Conservation (phyloP, 495 filamentous ascomycete genomes). For the Penicillium pancosmium region DNA sequence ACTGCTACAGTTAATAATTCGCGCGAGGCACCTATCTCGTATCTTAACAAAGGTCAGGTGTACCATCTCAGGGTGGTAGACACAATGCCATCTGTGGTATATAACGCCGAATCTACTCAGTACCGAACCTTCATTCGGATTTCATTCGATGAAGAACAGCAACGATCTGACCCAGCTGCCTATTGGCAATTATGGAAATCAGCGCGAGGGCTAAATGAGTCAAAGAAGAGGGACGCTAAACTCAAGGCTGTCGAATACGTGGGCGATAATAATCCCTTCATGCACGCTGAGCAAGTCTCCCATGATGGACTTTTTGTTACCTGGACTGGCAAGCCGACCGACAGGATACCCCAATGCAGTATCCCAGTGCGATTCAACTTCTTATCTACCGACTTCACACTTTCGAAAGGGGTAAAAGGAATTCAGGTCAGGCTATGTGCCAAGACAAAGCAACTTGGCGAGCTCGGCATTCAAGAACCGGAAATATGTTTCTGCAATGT, state of each 20-base stretch:
- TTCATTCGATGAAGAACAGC: slow-evolving; percentile 92
- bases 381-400: slow-evolving; percentile 96
- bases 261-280: slow-evolving; percentile 59
- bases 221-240: slow-evolving; percentile 64
- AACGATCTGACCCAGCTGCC: slow-evolving; percentile 74
- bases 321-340: slow-evolving; percentile 72
- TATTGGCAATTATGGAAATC: slow-evolving; percentile 99
- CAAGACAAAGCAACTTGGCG: slow-evolving; percentile 68
- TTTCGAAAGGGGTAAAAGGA: slow-evolving; percentile 96
- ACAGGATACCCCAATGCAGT: slow-evolving; percentile 66
- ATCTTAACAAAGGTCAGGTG: slow-evolving; percentile 95
- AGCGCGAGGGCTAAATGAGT: slow-evolving; percentile 62
- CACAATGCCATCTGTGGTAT: slow-evolving; percentile 46
- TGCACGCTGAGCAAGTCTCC: slow-evolving; percentile 67
- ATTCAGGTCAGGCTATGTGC: slow-evolving; percentile 90
- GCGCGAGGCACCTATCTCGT: slow-evolving; percentile 76
- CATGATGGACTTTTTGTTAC: slow-evolving; percentile 92
- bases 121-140: slow-evolving; percentile 89
- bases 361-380: slow-evolving; percentile 98
- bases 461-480: slow-evolving; percentile 13
- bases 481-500: slow-evolving; percentile 95
- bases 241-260: slow-evolving; percentile 90
- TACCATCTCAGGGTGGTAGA: slow-evolving; percentile 83
- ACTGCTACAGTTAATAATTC: slow-evolving; percentile 4
- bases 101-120: slow-evolving; percentile 46